Evolutionary conservation across 192 early-diverging fungal genomes (phyloP).

Genomic region (Backusella sp.): DNA sequence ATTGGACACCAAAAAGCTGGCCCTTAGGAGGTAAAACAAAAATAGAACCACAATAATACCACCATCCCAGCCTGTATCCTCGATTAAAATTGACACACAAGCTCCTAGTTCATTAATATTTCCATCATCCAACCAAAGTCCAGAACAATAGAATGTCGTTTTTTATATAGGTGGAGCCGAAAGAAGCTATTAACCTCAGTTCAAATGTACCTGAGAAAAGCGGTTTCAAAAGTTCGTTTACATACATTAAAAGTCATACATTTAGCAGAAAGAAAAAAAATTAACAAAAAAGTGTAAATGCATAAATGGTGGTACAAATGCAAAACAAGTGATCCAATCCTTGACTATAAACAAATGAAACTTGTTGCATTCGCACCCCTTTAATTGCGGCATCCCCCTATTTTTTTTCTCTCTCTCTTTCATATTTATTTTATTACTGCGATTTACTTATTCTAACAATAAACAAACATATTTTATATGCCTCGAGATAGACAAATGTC

Average conservation of each 20-base stretch:
- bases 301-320: not conserved
- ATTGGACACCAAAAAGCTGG: not conserved
- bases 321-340: not conserved
- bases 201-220: too few species aligned
- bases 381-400: not conserved
- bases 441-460: not conserved
- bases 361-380: not conserved
- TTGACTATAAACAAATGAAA: not conserved
- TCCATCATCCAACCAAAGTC: not conserved
- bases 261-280: constrained; percentile 6
- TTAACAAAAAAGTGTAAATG: not conserved
- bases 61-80: too few species aligned
- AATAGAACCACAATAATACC: too few species aligned
- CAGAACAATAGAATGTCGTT: not conserved
- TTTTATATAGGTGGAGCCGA: too few species aligned
- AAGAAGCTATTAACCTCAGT: too few species aligned
- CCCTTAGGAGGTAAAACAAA: too few species aligned
- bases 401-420: constrained; percentile 7
- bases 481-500: not conserved
- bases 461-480: not conserved
- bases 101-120: not conserved
- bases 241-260: not conserved
- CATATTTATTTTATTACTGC: not conserved
- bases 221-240: not conserved
- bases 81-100: too few species aligned